Conservation (phyloP, 2,329 filamentous ascomycete species). For the Ploettnerulaceae sp. region DNA sequence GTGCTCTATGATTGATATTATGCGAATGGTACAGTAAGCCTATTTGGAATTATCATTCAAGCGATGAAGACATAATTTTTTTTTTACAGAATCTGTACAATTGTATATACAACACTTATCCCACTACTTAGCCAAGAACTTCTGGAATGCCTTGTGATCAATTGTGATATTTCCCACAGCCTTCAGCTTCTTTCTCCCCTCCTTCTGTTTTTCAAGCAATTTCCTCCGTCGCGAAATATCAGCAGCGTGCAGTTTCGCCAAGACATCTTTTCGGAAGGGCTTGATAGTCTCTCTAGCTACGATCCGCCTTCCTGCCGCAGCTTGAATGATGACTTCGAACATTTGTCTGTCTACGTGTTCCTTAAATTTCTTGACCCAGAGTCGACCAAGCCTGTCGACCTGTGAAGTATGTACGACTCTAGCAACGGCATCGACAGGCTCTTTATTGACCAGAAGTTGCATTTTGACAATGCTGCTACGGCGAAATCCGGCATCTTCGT, state of each 20-base stretch:
- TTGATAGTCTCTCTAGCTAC: constrained; percentile 93
- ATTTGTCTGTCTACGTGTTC: constrained; percentile 94
- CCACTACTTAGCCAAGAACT: constrained; percentile 76
- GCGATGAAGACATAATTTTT: no score
- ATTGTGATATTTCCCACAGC: constrained; percentile 90
- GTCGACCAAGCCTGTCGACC: constrained; percentile 70
- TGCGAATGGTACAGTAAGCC: no score
- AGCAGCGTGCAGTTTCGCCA: constrained; percentile 87
- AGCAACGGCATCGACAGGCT: constrained; percentile 90
- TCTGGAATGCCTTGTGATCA: constrained; percentile 92
- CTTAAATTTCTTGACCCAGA: constrained; percentile 95
- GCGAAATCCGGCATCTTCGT: constrained; percentile 90
- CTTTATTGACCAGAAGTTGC: constrained; percentile 88
- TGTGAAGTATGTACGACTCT: constrained; percentile 82
- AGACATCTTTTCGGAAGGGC: constrained; percentile 91
- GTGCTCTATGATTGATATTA: no score
- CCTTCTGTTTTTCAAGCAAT: constrained; percentile 93
- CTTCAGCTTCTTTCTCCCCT: constrained; percentile 81
- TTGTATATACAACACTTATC: background rate
- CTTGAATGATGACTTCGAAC: constrained; percentile 96
- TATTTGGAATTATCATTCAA: no score
- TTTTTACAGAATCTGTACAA: background rate
- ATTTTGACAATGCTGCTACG: constrained; percentile 78
- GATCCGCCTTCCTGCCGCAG: constrained; percentile 74
- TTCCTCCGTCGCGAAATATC: constrained; percentile 81